A percentile compares a stretch with the other conserved stretches of the same genome.
phyloP scores from a whole-genome alignment of 805 yeast genomes.

The Zygosaccharomyces gambellarensis region DNA sequence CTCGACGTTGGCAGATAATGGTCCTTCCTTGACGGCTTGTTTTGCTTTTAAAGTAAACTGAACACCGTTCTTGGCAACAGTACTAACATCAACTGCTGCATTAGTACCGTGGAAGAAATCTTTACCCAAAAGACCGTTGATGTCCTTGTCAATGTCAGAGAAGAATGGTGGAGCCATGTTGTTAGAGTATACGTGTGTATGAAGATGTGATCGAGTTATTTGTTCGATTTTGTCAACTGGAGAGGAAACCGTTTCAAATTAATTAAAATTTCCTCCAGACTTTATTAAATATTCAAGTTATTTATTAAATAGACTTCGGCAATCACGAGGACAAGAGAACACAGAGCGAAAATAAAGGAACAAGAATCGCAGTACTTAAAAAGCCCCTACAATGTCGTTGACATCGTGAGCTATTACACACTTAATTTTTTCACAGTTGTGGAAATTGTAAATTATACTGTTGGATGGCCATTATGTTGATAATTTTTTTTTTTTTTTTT shows the following conservation, averaged over 20 bases:
- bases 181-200: background rate
- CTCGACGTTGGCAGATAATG: constrained; percentile 85
- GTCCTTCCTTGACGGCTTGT: constrained; percentile 67
- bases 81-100: constrained; percentile 82
- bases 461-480: background rate
- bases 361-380: background rate
- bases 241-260: background rate
- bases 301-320: too few relatives aligned
- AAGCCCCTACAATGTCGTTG: background rate
- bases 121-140: constrained; percentile 82
- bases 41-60: constrained; percentile 92
- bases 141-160: constrained; percentile 87
- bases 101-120: constrained; percentile 93
- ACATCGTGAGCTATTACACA: background rate
- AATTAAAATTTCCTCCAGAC: too few relatives aligned
- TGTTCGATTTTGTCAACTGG: background rate
- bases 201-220: background rate
- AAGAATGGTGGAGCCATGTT: constrained; percentile 82
- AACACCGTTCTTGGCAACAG: constrained; percentile 95
- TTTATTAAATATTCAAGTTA: too few relatives aligned
- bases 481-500: too few relatives aligned
- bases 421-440: background rate
- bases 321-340: background rate
- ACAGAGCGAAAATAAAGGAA: too few relatives aligned
- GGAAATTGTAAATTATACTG: background rate